Percentiles rank a stretch among this genome's conserved stretches.
These are phyloP conservation scores for Draba incana DNA, from an alignment of 345 rosid species.

Conservation along the genomic window DNA sequence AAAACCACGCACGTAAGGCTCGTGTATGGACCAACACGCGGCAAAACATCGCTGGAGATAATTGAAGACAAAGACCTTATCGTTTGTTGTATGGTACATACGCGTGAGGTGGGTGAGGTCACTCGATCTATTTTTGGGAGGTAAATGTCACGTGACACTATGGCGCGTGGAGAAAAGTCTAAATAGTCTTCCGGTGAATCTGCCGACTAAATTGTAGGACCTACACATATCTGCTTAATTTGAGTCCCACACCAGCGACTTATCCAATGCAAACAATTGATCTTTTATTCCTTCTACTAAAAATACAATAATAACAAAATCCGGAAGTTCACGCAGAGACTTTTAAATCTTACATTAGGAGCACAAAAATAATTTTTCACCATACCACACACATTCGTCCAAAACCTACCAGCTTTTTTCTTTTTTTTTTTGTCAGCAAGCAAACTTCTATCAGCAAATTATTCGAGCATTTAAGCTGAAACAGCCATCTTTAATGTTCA, in stretches of 20 bases:
- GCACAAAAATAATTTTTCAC: too few relatives aligned
- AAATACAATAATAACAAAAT: too few relatives aligned
- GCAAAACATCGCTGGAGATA: slow-evolving; percentile 16
- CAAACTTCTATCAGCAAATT: too few relatives aligned
- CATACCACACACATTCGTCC: too few relatives aligned
- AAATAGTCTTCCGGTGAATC: slow-evolving; percentile 14
- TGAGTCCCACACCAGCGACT: slow-evolving; percentile 32
- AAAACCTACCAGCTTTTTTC: too few relatives aligned
- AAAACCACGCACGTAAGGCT: slow-evolving; percentile 25
- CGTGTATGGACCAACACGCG: slow-evolving; percentile 28
- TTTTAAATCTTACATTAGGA: too few relatives aligned
- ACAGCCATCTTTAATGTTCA: too few relatives aligned
- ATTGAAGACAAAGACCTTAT: not conserved
- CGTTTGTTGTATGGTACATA: not conserved
- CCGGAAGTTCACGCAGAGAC: too few relatives aligned
- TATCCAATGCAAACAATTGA: slow-evolving; percentile 1
- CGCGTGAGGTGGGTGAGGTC: slow-evolving; percentile 23
- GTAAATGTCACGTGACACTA: slow-evolving; percentile 1
- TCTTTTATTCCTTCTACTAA: too few relatives aligned
- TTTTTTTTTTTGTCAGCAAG: too few relatives aligned
- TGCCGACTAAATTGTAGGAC: slow-evolving; percentile 30
- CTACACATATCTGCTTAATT: slow-evolving; percentile 31
- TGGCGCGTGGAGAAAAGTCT: slow-evolving; percentile 10
- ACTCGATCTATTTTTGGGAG: slow-evolving; percentile 16
- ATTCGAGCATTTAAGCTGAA: too few relatives aligned